Conservation (phyloP, 768 basidiomycete species). For the Collybia sordida region DNA sequence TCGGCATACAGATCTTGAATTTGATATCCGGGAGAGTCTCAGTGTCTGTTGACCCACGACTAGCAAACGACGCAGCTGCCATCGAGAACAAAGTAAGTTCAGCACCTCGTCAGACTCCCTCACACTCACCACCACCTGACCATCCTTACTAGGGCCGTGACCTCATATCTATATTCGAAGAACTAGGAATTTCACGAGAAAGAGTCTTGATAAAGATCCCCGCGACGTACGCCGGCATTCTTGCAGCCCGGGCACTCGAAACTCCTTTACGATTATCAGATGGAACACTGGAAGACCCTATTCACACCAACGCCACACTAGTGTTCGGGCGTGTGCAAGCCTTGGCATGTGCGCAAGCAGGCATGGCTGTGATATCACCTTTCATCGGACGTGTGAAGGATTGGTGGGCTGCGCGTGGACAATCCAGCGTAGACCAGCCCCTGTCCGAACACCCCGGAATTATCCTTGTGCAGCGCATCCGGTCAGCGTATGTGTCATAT, state of each 20-base stretch:
- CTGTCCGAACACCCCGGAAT: constrained; percentile 30
- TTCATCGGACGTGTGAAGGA: constrained; percentile 40
- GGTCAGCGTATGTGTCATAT: constrained; percentile 19
- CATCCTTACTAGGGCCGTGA: constrained; percentile 15
- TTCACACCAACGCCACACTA: constrained; percentile 36
- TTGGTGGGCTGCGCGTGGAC: constrained; percentile 28
- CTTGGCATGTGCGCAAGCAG: constrained; percentile 34
- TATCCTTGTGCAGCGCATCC: constrained; percentile 27
- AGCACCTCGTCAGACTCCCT: background rate
- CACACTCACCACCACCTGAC: background rate
- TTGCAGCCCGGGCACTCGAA: constrained; percentile 29
- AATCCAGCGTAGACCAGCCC: constrained; percentile 13
- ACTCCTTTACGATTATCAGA: constrained; percentile 3
- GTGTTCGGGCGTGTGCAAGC: constrained; percentile 34
- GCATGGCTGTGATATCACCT: constrained; percentile 31
- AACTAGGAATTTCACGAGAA: constrained; percentile 23
- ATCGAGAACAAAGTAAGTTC: constrained; percentile 24
- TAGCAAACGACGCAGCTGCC: constrained; percentile 24
- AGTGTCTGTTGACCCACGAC: constrained; percentile 33
- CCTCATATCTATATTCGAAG: constrained; percentile 28
- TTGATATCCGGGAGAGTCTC: constrained; percentile 35
- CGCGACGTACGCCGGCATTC: constrained; percentile 32
- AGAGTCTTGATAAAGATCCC: constrained; percentile 36
- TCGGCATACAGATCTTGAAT: constrained; percentile 29
- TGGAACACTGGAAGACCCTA: constrained; percentile 11